Evolutionary conservation across 2,329 filamentous ascomycete genomes (phyloP), one percentile per base, ranked within the genome.

Genomic region (Colletotrichum liriopes): DNA sequence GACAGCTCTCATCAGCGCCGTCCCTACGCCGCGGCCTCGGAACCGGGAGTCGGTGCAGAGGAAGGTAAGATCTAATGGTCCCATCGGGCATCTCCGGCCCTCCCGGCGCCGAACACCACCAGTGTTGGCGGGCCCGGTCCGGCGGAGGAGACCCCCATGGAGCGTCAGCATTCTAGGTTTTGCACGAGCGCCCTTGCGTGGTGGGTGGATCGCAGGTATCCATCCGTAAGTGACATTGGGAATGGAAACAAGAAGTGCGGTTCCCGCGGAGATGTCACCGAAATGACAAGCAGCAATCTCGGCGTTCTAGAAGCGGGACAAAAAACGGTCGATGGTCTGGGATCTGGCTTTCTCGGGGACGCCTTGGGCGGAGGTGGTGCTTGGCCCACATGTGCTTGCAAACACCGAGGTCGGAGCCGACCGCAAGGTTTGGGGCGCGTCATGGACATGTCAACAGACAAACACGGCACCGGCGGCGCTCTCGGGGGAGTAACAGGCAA

Each of bases 21-120:
- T 79, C 7, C 81, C 83, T 29, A 80, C 81, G 45, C 83, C 83
- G 65, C 74, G 79, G 16, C 82, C 78, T 35, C 78, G 77, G 71
- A 78, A 82, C 43, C 72, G 73, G 26, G 81, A 81, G 73, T 82
- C 77, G 32, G 80, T 81, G 74, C 83, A 85, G 64, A 85, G 76
- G 73, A 83, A 85, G 49, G 80, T 79, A 43, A 83, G 78, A 65
- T 83, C 82, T 81, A 73, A 41, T 32, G 59, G 18, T 32, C n/a
- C 52, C 11, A n/a, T 52, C 65, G 35, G 59, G 45, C 69, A 55
- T 60, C 26, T n/a, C 51, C 52, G 47, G 60, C 18, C 18, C 23
- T 29, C 49, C 64, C 43, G 37, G 29, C 29, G 56, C 39, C 45
- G 20, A 23, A 56, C 20, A 55, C 32, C 5, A 35, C 18, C n/a